A percentile compares a stretch with the other conserved stretches of the same genome.
Evolutionary conservation across 2,329 filamentous ascomycete genomes (phyloP).

Genomic region (Colletotrichum sidae): DNA sequence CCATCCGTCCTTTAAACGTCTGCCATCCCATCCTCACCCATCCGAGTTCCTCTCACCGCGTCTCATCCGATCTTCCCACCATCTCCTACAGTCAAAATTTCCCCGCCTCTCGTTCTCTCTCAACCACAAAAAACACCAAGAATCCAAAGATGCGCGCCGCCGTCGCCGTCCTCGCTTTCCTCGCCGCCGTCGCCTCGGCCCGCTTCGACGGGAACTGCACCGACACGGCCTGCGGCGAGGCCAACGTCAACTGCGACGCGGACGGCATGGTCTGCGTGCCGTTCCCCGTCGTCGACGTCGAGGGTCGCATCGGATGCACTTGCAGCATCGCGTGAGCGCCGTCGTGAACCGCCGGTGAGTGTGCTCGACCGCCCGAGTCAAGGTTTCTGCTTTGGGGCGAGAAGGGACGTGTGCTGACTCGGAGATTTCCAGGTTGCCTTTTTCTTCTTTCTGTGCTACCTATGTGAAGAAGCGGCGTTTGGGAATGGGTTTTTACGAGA

Average conservation of each 20-base stretch:
- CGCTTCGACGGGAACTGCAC: conserved; percentile 31
- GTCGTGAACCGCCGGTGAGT: neutral
- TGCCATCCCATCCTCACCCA: conserved; percentile 18
- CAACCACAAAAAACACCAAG: neutral
- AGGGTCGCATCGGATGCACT: conserved; percentile 27
- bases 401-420: neutral
- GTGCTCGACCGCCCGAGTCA: neutral
- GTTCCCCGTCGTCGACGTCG: conserved; percentile 27
- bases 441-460: neutral
- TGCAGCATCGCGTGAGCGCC: conserved; percentile 20
- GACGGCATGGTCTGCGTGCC: conserved; percentile 32
- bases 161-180: conserved; percentile 23
- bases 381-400: too few species aligned
- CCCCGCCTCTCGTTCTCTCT: neutral
- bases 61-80: conserved; percentile 21
- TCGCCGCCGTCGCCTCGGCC: conserved; percentile 24
- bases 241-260: conserved; percentile 28
- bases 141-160: conserved; percentile 20
- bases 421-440: neutral
- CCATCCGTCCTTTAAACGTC: conserved; percentile 11
- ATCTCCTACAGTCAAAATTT: neutral
- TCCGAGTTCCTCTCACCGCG: neutral
- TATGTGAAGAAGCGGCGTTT: conserved; percentile 11
- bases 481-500: neutral
- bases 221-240: conserved; percentile 18